Evolutionary conservation across 2,329 filamentous ascomycete species (phyloP), one percentile per base, ranked within the genome.

Genomic region (Parastagonospora nodorum): DNA sequence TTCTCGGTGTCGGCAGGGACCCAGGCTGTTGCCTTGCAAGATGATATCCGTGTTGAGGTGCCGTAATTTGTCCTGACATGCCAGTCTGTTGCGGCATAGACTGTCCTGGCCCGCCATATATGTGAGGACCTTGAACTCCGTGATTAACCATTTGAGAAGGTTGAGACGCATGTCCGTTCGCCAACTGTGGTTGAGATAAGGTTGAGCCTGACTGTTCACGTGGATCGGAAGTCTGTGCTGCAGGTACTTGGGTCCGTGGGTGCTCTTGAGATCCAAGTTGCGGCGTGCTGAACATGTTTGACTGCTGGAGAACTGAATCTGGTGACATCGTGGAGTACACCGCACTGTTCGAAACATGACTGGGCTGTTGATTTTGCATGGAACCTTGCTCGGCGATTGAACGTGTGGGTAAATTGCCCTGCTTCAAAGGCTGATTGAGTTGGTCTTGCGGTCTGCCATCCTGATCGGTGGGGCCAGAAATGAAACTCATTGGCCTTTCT

Each of bases 401-500:
- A 32, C 43, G 50, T 33, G 49, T 44, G 27, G 29, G 15, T 48
- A 14, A 16, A 35, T 12, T 42, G 8, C n/a, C 28, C n/a, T 31
- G 47, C n/a, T 16, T 44, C 47, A 33, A 38, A 41, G 37, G 29
- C 15, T 58, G 61, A 45, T 69, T 72, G 59, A 74, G 71, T 46
- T 73, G 66, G 39, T 74, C 71, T 33, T 73, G 70, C 11, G 68
- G 68, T 19, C 62, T 61, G 24, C 70, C 71, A 47, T 69, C 63
- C 14, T 64, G 58, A 52, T 74, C 71, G 16, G 65, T 61, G 43
- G 66, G 61, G 10, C 67, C 66, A 35, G 65, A 71, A 24, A 72
- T 50, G 42, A 74, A 74, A 53, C 71, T 74, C 71, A 74, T 73
- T 5, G 70, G 71, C 15, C 71, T 60, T 27, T 71, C 71, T 10